phyloP scores from a whole-genome alignment of 2,329 filamentous ascomycete species.

The Mycogone perniciosa region DNA sequence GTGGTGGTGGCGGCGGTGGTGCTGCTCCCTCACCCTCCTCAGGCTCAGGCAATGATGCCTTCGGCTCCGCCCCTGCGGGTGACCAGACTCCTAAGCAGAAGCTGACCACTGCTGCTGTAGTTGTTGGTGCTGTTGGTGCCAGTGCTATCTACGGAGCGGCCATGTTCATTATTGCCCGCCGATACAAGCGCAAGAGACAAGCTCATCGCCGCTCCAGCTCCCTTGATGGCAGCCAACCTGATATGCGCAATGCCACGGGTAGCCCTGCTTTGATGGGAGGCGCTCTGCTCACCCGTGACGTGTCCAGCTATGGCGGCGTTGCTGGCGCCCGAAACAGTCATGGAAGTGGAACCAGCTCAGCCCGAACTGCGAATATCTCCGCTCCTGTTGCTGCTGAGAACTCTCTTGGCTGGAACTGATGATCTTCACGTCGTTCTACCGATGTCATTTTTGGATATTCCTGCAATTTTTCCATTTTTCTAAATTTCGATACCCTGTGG shows the following conservation, averaged over 20 bases:
- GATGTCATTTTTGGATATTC: slow-evolving; percentile 15
- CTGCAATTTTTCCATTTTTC: slow-evolving; percentile 16
- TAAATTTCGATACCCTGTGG: slow-evolving; percentile 29
- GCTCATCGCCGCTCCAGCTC: slow-evolving; percentile 73
- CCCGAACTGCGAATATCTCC: slow-evolving; percentile 64
- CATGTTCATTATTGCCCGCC: slow-evolving; percentile 87
- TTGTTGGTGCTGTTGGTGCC: slow-evolving; percentile 68
- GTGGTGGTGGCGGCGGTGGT: neutral
- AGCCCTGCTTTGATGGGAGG: slow-evolving; percentile 66
- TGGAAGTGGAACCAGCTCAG: slow-evolving; percentile 56
- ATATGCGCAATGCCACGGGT: slow-evolving; percentile 47
- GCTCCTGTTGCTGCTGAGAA: slow-evolving; percentile 90
- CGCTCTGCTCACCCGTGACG: slow-evolving; percentile 52
- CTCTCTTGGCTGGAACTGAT: slow-evolving; percentile 87
- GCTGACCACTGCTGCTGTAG: slow-evolving; percentile 63
- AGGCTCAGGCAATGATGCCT: slow-evolving; percentile 30
- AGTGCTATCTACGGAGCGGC: slow-evolving; percentile 85
- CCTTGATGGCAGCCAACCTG: slow-evolving; percentile 46
- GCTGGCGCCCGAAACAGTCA: slow-evolving; percentile 51
- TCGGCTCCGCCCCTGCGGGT: slow-evolving; percentile 36
- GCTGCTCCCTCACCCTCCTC: slow-evolving; percentile 3
- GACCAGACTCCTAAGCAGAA: slow-evolving; percentile 53
- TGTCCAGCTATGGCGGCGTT: slow-evolving; percentile 48
- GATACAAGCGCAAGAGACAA: slow-evolving; percentile 82
- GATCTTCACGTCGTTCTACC: slow-evolving; percentile 12